These are phyloP conservation scores for Arthroderma uncinatum DNA, from an alignment of 2,329 filamentous ascomycete genomes.

Conservation along the genomic window DNA sequence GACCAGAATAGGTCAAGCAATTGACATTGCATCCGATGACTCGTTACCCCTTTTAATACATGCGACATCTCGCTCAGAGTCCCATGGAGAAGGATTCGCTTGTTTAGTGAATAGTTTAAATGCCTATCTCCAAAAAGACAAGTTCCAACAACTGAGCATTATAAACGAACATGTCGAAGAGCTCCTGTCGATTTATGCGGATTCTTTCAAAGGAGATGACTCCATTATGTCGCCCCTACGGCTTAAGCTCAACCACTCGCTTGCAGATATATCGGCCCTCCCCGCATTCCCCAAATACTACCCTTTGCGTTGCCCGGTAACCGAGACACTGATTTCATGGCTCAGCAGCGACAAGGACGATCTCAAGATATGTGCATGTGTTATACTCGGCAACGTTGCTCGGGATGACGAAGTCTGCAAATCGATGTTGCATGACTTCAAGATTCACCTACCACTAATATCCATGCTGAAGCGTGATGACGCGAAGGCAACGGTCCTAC, in stretches of 20 bases:
- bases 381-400: constrained; percentile 40
- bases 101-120: constrained; percentile 25
- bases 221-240: constrained; percentile 27
- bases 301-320: constrained; percentile 29
- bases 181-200: constrained; percentile 24
- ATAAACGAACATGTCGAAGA: constrained; percentile 24
- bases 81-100: constrained; percentile 23
- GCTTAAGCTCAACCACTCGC: constrained; percentile 30
- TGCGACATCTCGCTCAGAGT: constrained; percentile 21
- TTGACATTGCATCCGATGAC: constrained; percentile 27
- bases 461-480: constrained; percentile 28
- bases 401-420: constrained; percentile 34
- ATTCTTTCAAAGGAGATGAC: constrained; percentile 25
- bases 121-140: constrained; percentile 28
- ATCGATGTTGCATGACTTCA: constrained; percentile 30
- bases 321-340: constrained; percentile 31
- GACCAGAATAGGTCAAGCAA: constrained; percentile 22
- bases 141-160: constrained; percentile 31
- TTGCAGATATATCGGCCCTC: constrained; percentile 33
- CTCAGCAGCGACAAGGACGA: constrained; percentile 31
- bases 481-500: constrained; percentile 32
- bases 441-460: constrained; percentile 33
- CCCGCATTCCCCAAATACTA: constrained; percentile 29
- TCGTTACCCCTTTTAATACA: constrained; percentile 27
- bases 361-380: constrained; percentile 36